A percentile compares a stretch with the other conserved stretches of the same genome.
Conservation (phyloP, 2,329 filamentous ascomycete species). For the Epichloe gansuensis region DNA sequence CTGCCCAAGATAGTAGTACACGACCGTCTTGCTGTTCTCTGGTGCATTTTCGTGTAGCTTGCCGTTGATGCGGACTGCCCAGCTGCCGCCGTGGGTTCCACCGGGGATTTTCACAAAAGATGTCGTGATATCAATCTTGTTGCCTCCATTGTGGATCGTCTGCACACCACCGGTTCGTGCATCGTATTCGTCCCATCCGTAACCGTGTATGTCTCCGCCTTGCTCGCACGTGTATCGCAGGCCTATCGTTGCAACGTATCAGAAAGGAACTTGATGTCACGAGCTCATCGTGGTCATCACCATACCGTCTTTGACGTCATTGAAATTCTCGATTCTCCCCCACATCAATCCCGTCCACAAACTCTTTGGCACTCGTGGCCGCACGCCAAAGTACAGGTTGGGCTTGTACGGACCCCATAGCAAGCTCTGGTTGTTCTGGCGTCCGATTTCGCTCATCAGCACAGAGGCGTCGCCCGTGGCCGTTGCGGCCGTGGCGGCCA, state of each 20-base stretch:
- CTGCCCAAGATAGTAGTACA: slow-evolving; percentile 72
- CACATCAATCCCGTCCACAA: slow-evolving; percentile 77
- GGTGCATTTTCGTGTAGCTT: slow-evolving; percentile 57
- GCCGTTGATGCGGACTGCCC: slow-evolving; percentile 82
- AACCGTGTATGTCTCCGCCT: slow-evolving; percentile 82
- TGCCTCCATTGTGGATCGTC: slow-evolving; percentile 79
- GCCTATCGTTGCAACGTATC: slow-evolving; percentile 32
- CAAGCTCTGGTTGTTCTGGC: slow-evolving; percentile 64
- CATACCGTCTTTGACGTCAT: slow-evolving; percentile 59
- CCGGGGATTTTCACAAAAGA: slow-evolving; percentile 89
- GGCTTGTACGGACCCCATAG: slow-evolving; percentile 94
- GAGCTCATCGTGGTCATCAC: neutral
- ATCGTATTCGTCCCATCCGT: slow-evolving; percentile 97
- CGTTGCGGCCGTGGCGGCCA: slow-evolving; percentile 14
- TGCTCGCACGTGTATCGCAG: slow-evolving; percentile 95
- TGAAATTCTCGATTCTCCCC: slow-evolving; percentile 71
- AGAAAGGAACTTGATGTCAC: too few species aligned
- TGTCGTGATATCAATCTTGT: slow-evolving; percentile 80
- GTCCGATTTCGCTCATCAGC: slow-evolving; percentile 35
- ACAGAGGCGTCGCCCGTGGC: slow-evolving; percentile 23
- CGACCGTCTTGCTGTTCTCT: slow-evolving; percentile 54
- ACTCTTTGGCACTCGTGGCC: slow-evolving; percentile 69
- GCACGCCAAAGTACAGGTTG: slow-evolving; percentile 86
- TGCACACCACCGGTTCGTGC: slow-evolving; percentile 76
- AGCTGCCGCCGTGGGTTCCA: slow-evolving; percentile 74